Percentiles rank a stretch among this genome's conserved stretches.
These are phyloP conservation scores for Trichopus zeylanicus DNA, from an alignment of 116 monocot genomes.

Conservation along the genomic window DNA sequence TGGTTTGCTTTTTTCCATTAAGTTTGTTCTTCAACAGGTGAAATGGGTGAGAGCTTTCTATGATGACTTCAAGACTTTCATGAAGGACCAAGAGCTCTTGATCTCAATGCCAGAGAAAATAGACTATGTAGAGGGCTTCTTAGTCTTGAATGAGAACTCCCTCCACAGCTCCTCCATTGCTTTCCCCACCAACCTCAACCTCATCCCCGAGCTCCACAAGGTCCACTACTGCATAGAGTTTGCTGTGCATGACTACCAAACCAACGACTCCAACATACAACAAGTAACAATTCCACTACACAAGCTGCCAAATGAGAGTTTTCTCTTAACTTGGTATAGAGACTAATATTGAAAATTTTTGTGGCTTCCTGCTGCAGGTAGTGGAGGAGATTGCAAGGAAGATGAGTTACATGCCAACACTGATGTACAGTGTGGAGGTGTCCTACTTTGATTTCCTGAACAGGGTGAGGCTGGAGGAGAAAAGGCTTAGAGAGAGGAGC, in stretches of 20 bases:
- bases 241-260: constrained; percentile 52
- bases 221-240: constrained; percentile 82
- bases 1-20: too few relatives aligned
- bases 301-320: too few relatives aligned
- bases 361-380: constrained; percentile 24
- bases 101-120: constrained; percentile 50
- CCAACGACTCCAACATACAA: constrained; percentile 15
- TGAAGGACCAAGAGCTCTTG: constrained; percentile 59
- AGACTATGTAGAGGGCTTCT: constrained; percentile 87
- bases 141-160: constrained; percentile 65
- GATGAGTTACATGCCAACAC: constrained; percentile 48
- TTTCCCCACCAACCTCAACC: constrained; percentile 45
- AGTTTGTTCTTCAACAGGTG: constrained; percentile 21
- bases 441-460: constrained; percentile 72
- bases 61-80: constrained; percentile 61
- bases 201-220: constrained; percentile 35
- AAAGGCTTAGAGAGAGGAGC: constrained; percentile 34
- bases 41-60: constrained; percentile 80
- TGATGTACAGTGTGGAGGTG: constrained; percentile 42
- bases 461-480: constrained; percentile 53
- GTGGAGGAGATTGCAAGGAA: constrained; percentile 28
- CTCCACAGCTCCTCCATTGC: constrained; percentile 57
- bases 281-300: constrained; percentile 14
- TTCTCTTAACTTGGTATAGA: too few relatives aligned
- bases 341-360: not conserved